phyloP scores from a whole-genome alignment of 768 basidiomycete species.

The Rhizopogon vesiculosus region DNA sequence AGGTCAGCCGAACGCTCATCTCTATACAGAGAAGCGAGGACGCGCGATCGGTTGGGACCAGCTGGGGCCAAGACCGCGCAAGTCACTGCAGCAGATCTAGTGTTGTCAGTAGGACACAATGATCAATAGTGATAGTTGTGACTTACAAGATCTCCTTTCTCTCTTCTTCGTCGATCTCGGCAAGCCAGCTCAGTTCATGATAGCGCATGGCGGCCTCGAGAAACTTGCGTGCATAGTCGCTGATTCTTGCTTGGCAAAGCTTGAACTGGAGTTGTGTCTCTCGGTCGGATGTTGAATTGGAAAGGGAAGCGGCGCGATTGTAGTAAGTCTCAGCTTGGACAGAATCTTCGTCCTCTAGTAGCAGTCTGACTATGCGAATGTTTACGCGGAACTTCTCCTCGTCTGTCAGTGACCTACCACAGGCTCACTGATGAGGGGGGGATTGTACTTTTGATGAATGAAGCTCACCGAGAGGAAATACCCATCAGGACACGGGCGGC shows the following conservation, averaged over 20 bases:
- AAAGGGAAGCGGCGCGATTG: conserved; percentile 89
- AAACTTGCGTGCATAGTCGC: conserved; percentile 89
- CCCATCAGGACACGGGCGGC: conserved; percentile 91
- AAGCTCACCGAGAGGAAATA: conserved; percentile 77
- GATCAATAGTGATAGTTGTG: conserved; percentile 1
- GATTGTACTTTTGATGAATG: conserved; percentile 40
- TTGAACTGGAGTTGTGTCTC: conserved; percentile 83
- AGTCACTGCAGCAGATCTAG: conserved; percentile 84
- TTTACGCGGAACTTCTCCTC: conserved; percentile 87
- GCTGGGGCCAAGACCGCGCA: conserved; percentile 97
- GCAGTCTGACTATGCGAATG: conserved; percentile 88
- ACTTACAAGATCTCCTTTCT: conserved; percentile 85
- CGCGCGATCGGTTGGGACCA: conserved; percentile 91
- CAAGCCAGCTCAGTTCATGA: conserved; percentile 90
- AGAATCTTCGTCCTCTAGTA: conserved; percentile 95
- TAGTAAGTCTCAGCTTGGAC: conserved; percentile 98
- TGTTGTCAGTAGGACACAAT: conserved; percentile 6
- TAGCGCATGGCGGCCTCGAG: conserved; percentile 91
- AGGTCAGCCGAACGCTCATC: conserved; percentile 86
- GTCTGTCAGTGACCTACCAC: conserved; percentile 58
- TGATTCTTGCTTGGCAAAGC: conserved; percentile 90
- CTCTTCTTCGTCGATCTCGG: conserved; percentile 92
- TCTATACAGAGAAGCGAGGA: conserved; percentile 88
- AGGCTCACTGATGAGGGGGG: conserved; percentile 1
- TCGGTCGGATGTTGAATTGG: conserved; percentile 74